These are phyloP conservation scores for Penicillium polonicum DNA, from an alignment of 2,329 filamentous ascomycete species.

Conservation along the genomic window DNA sequence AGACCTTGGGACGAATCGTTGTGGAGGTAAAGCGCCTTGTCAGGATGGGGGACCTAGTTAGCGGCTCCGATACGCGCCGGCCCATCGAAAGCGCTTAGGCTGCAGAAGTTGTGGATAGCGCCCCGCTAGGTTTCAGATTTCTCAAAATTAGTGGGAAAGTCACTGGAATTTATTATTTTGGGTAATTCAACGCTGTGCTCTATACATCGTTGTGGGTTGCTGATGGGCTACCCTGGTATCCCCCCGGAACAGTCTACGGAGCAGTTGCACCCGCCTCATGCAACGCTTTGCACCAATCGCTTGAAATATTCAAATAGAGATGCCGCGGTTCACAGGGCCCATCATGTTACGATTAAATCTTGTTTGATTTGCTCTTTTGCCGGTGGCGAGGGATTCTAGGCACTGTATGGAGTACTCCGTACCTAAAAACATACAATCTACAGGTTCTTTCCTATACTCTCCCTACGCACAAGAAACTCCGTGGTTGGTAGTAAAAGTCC, in stretches of 20 bases:
- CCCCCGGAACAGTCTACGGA: neutral
- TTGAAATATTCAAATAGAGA: neutral
- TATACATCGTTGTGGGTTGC: neutral
- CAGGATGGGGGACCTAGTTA: conserved; percentile 9
- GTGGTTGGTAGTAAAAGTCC: conserved; percentile 19
- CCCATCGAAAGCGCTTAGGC: conserved; percentile 20
- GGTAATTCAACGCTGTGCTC: neutral
- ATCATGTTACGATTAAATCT: neutral
- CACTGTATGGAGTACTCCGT: neutral
- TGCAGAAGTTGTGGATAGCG: conserved; percentile 5
- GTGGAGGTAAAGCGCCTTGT: conserved; percentile 9
- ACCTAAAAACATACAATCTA: neutral
- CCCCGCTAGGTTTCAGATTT: conserved; percentile 12
- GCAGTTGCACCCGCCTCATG: neutral
- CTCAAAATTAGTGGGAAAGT: neutral
- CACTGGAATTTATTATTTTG: neutral
- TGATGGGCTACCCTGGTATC: neutral
- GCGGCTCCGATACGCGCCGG: conserved; percentile 25
- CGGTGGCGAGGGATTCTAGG: no score
- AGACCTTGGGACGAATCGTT: conserved; percentile 7
- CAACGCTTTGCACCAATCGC: neutral
- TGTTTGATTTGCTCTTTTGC: neutral
- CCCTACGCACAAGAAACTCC: neutral
- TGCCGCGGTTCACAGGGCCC: neutral
- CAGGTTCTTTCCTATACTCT: neutral